phyloP scores from a whole-genome alignment of 2,329 filamentous ascomycete genomes.

The Ilyonectria sp. region DNA sequence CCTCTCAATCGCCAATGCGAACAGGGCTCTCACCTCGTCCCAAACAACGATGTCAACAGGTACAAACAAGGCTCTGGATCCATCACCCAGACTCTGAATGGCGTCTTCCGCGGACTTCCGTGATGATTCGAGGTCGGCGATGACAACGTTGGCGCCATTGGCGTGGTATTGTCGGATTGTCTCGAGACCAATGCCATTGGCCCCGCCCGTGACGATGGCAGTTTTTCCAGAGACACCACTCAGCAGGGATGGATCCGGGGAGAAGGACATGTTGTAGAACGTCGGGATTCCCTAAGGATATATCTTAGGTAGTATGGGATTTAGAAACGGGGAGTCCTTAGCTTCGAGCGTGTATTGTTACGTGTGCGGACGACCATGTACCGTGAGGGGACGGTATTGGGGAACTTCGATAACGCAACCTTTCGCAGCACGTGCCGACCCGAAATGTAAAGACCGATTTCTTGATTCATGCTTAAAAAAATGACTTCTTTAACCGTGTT shows the following conservation, averaged over 20 bases:
- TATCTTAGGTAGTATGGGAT: too few species aligned
- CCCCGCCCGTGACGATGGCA: constrained; percentile 32
- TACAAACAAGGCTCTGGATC: constrained; percentile 13
- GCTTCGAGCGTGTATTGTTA: too few species aligned
- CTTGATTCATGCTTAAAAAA: too few species aligned
- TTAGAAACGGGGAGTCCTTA: too few species aligned
- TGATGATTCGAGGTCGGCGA: constrained; percentile 21
- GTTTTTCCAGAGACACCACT: constrained; percentile 24
- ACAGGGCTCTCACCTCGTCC: constrained; percentile 22
- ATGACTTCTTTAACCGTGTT: too few species aligned
- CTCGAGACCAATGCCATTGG: constrained; percentile 30
- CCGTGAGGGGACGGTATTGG: too few species aligned
- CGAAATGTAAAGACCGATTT: too few species aligned
- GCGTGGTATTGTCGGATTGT: constrained; percentile 14
- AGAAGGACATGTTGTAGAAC: constrained; percentile 9
- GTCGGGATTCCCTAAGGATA: too few species aligned
- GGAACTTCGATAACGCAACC: too few species aligned
- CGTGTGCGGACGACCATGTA: too few species aligned
- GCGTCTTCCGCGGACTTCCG: constrained; percentile 5
- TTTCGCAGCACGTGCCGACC: too few species aligned
- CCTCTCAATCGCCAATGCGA: constrained; percentile 1
- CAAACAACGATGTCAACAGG: constrained; percentile 24
- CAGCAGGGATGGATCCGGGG: constrained; percentile 1
- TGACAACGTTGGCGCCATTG: constrained; percentile 31
- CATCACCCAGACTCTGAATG: not conserved